Percentiles rank a stretch among this genome's conserved stretches.
phyloP scores from a whole-genome alignment of 306 rosid genomes.

The Lathyrus aphaca region DNA sequence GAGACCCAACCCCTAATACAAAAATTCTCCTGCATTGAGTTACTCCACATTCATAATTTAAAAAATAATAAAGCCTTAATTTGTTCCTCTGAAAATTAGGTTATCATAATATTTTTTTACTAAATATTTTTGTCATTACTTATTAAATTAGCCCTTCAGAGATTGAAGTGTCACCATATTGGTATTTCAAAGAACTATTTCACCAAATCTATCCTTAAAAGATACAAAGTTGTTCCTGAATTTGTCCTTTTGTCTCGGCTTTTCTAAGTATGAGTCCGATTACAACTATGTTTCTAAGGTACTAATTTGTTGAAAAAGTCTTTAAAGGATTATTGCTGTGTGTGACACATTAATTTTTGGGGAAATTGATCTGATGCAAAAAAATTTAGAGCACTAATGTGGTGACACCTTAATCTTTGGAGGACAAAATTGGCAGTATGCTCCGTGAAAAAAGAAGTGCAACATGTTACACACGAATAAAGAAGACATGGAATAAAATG shows the following conservation, averaged over 20 bases:
- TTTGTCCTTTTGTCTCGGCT: neutral
- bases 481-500: conserved; percentile 17
- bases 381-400: neutral
- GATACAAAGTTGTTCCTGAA: neutral
- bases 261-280: neutral
- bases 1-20: conserved; percentile 12
- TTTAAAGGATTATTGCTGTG: neutral
- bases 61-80: neutral
- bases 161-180: neutral
- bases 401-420: neutral
- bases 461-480: conserved; percentile 19
- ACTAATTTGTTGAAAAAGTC: conserved; percentile 6
- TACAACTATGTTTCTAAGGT: neutral
- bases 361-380: conserved; percentile 7
- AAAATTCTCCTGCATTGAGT: neutral
- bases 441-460: conserved; percentile 12
- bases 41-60: conserved; percentile 22
- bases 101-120: neutral
- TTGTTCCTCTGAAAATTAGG: neutral
- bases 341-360: conserved; percentile 6
- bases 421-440: neutral
- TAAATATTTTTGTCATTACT: conserved; percentile 6
- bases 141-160: conserved; percentile 1
- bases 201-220: neutral
- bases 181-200: neutral